These are phyloP conservation scores for Pythium chondricola DNA, from an alignment of 352 stramenopile species.

Conservation along the genomic window DNA sequence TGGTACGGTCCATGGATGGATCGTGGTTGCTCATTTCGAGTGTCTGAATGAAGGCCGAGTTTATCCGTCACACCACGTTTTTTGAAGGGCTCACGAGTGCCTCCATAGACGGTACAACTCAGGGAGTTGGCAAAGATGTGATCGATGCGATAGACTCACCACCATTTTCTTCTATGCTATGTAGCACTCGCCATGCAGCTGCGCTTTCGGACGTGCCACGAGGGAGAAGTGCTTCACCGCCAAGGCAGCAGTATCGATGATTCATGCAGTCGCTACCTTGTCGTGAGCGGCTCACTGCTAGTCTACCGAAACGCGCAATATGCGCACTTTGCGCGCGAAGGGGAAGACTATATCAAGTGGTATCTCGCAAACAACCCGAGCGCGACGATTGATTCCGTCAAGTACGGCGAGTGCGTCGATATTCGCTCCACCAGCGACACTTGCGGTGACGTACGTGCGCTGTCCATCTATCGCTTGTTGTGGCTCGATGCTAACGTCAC, in stretches of 20 bases:
- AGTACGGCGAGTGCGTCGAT: slow-evolving; percentile 31
- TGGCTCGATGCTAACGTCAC: background rate
- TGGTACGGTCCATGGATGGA: background rate
- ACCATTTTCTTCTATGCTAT: too few relatives aligned
- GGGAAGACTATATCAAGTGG: slow-evolving; percentile 29
- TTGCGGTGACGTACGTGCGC: slow-evolving; percentile 32
- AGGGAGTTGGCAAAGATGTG: too few relatives aligned
- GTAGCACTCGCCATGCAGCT: slow-evolving; percentile 27
- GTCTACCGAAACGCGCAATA: slow-evolving; percentile 30
- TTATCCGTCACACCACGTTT: slow-evolving; percentile 32
- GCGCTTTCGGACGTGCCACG: slow-evolving; percentile 29
- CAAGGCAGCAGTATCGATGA: slow-evolving; percentile 35
- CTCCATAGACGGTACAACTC: slow-evolving; percentile 36
- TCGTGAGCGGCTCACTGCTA: slow-evolving; percentile 34
- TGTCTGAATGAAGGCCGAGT: slow-evolving; percentile 33
- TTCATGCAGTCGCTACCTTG: slow-evolving; percentile 30
- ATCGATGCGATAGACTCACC: too few relatives aligned
- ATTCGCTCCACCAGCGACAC: slow-evolving; percentile 29
- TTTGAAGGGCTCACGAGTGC: slow-evolving; percentile 23
- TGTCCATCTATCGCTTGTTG: background rate
- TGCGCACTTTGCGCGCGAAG: slow-evolving; percentile 8
- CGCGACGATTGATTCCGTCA: slow-evolving; percentile 6
- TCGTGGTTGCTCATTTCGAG: too few relatives aligned
- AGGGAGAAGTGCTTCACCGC: slow-evolving; percentile 36
- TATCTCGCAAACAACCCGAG: slow-evolving; percentile 9